These are phyloP conservation scores for Wickerhamiella occidentalis DNA, from an alignment of 805 yeast species.

Conservation along the genomic window DNA sequence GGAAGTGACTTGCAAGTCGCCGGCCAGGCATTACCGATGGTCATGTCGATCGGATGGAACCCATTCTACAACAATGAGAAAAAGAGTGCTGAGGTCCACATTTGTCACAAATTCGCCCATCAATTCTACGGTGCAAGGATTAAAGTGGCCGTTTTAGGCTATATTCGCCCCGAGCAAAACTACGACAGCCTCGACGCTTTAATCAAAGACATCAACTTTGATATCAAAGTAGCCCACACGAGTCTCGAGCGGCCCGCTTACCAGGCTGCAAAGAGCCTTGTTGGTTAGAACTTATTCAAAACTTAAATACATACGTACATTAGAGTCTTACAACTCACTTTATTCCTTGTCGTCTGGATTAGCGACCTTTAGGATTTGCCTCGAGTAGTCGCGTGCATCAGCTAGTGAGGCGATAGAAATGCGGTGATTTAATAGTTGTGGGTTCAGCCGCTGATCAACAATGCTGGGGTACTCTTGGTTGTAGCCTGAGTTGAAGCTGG, in stretches of 20 bases:
- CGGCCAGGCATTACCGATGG: slow-evolving; percentile 62
- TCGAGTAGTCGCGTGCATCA: slow-evolving; percentile 69
- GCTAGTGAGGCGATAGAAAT: slow-evolving; percentile 78
- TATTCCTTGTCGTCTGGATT: slow-evolving; percentile 55
- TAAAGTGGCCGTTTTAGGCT: slow-evolving; percentile 65
- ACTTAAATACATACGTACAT: slow-evolving; percentile 12
- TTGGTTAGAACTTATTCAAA: not conserved
- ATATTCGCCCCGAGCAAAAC: slow-evolving; percentile 79
- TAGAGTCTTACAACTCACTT: slow-evolving; percentile 1
- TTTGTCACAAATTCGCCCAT: slow-evolving; percentile 55
- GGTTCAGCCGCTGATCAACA: slow-evolving; percentile 57
- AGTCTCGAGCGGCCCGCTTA: slow-evolving; percentile 37
- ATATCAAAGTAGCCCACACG: slow-evolving; percentile 53
- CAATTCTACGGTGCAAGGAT: slow-evolving; percentile 77
- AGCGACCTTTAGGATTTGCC: slow-evolving; percentile 74
- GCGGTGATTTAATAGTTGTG: slow-evolving; percentile 58
- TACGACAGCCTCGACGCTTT: slow-evolving; percentile 76
- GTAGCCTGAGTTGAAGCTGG: slow-evolving; percentile 18
- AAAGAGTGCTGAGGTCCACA: slow-evolving; percentile 75
- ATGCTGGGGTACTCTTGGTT: slow-evolving; percentile 18
- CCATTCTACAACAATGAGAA: slow-evolving; percentile 74
- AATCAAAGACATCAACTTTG: slow-evolving; percentile 70
- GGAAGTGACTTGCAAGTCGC: slow-evolving; percentile 38
- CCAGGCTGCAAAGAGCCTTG: slow-evolving; percentile 22
- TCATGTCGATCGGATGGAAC: slow-evolving; percentile 91